A percentile compares a stretch with the other conserved stretches of the same genome.
Evolutionary conservation across 208 protist genomes (phyloP).

Genomic region (Trichomonas vaginalis): DNA sequence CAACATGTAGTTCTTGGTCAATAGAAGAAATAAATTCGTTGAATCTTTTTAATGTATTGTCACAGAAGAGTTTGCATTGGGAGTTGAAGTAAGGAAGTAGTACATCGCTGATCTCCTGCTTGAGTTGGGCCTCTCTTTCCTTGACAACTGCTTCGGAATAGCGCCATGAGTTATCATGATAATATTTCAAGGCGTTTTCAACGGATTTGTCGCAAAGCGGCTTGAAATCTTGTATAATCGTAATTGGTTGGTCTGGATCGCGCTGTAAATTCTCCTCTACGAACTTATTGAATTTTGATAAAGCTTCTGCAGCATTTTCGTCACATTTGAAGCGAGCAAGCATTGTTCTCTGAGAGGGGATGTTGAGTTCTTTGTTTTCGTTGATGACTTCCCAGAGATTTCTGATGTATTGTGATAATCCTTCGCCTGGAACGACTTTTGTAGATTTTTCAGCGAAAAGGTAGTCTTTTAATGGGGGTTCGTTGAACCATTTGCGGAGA

Average conservation of each 20-base stretch:
- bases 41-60: not conserved
- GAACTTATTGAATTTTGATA: not conserved
- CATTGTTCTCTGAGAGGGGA: constrained; percentile 25
- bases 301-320: not conserved
- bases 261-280: not conserved
- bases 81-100: not conserved
- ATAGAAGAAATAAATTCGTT: not conserved
- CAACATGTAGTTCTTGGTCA: not conserved
- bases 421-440: constrained; percentile 23
- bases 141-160: not conserved
- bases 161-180: not conserved
- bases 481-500: not conserved
- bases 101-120: not conserved
- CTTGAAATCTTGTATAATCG: not conserved
- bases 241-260: not conserved
- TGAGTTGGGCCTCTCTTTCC: not conserved
- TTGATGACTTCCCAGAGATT: constrained; percentile 22
- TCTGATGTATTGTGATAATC: constrained; percentile 9
- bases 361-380: constrained; percentile 24
- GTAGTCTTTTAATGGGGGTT: not conserved
- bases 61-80: not conserved
- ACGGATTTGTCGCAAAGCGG: not conserved
- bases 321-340: constrained; percentile 22
- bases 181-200: not conserved
- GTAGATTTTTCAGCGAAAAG: not conserved